Evolutionary conservation across 305 asterid genomes (phyloP), one percentile per base, ranked within the genome.

Genomic region (Solanum hybrid): DNA sequence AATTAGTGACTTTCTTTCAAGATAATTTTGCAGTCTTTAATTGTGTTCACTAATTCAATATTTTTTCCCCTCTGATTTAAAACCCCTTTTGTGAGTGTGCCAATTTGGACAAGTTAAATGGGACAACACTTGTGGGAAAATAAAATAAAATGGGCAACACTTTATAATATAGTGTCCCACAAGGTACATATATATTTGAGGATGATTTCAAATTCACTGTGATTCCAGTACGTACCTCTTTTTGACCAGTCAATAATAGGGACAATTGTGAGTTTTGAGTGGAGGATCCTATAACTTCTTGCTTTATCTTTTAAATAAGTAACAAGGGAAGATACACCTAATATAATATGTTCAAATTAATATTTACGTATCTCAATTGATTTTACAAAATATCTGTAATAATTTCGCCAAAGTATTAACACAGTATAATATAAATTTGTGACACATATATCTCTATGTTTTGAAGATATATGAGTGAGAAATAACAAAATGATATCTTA

Each of bases 151-250:
- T 82, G 10, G 88, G 20, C 39, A 45, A 83, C n/a, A 83, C 75
- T 29, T 83, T 17, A 45, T 29, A 45, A 51, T 31, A 51, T 57
- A 20, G 10, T 51, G 88, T 29, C 88, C 88, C 88, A 84, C 76
- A 31, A 84, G 75, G 76, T 31, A 84, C 73, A 51, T 29, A 84
- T 51, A 51, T 29, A 84, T 84, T 31, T 84, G 75, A 7, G 37
- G 31, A 51, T 84, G 88, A 51, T 84, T 84, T 84, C 88, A 84
- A 84, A 84, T 84, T 51, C 41, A 84, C 76, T 51, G 88, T 84
- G 73, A 31, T 17, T 51, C 88, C 65, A 29, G 11, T 51, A 20
- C 10, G 76, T 51, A 3, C 88, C 41, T 51, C 88, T 51, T 83
- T 84, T 84, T 84, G 88, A 84, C 88, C 76, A 84, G 88, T 84